Evolutionary conservation across 1,284 basidiomycete genomes (phyloP).

Genomic region (Austroboletus novae-zelandiae): DNA sequence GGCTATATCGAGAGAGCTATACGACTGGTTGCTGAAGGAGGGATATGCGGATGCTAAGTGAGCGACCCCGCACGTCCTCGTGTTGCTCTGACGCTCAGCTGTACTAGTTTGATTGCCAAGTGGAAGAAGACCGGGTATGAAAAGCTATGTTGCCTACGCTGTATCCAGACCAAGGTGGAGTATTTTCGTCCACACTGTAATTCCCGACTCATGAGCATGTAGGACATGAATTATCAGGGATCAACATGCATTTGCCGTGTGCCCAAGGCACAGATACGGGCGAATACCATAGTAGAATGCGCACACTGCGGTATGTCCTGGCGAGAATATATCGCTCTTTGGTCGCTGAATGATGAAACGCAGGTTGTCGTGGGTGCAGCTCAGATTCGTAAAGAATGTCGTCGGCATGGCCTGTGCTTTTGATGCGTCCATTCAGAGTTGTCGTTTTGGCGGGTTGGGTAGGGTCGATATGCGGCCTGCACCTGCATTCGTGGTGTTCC

Average conservation of each 20-base stretch:
- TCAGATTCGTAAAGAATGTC: constrained; percentile 63
- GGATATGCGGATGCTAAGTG: constrained; percentile 97
- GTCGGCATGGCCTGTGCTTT: not conserved
- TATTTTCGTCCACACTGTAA: constrained; percentile 7
- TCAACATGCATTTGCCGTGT: constrained; percentile 99
- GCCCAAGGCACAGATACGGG: constrained; percentile 89
- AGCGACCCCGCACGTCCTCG: constrained; percentile 34
- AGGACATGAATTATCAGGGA: constrained; percentile 99
- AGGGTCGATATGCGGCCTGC: not conserved
- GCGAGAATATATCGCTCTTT: constrained; percentile 2
- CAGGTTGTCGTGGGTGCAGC: constrained; percentile 80
- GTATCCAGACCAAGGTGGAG: constrained; percentile 89
- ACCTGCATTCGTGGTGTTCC: not conserved
- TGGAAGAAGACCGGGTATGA: constrained; percentile 99
- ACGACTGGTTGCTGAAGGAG: constrained; percentile 98
- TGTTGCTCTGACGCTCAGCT: constrained; percentile 8
- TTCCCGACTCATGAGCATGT: constrained; percentile 14
- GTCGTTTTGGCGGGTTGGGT: not conserved
- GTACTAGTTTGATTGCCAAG: constrained; percentile 88
- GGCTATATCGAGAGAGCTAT: constrained; percentile 90
- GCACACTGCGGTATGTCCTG: constrained; percentile 85
- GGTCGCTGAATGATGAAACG: constrained; percentile 5
- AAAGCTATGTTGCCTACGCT: constrained; percentile 95
- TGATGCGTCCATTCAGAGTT: not conserved
- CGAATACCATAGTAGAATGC: constrained; percentile 95